These are phyloP conservation scores for Erodium texanum DNA, from an alignment of 441 rosid species.

Conservation along the genomic window DNA sequence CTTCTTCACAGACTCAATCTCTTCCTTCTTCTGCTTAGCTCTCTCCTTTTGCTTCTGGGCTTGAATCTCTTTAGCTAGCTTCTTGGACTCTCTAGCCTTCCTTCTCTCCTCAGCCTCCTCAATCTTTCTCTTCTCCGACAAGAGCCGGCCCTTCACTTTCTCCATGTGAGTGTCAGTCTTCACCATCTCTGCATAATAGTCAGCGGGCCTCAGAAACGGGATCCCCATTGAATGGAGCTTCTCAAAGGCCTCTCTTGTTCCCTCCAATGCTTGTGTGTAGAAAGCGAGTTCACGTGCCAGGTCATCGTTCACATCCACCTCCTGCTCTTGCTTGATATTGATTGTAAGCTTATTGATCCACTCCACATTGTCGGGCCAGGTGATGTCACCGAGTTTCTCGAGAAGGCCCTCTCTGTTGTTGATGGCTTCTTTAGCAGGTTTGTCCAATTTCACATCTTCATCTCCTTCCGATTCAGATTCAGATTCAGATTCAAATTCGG, in stretches of 20 bases:
- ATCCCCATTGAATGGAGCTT: constrained; percentile 48
- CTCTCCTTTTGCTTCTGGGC: constrained; percentile 73
- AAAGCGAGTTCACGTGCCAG: constrained; percentile 61
- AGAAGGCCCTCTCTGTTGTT: constrained; percentile 51
- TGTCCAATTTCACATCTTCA: constrained; percentile 43
- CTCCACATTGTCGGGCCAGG: constrained; percentile 58
- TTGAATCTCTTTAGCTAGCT: constrained; percentile 63
- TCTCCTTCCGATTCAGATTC: constrained; percentile 20
- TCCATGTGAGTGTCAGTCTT: constrained; percentile 72
- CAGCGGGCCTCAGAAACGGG: constrained; percentile 68
- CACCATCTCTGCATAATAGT: constrained; percentile 88
- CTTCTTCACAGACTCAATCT: constrained; percentile 73
- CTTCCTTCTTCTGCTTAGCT: constrained; percentile 61
- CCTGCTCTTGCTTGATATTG: constrained; percentile 52
- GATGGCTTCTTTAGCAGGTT: constrained; percentile 49
- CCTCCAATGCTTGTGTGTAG: constrained; percentile 73
- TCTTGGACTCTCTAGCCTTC: constrained; percentile 76
- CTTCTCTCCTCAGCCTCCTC: constrained; percentile 84
- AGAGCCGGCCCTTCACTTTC: constrained; percentile 65
- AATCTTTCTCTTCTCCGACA: constrained; percentile 58
- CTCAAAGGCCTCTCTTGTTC: constrained; percentile 50
- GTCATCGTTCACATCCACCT: constrained; percentile 81
- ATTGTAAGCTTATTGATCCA: constrained; percentile 66
- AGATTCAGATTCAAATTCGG: constrained; percentile 41
- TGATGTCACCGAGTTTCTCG: constrained; percentile 69